Evolutionary conservation across 371 early-diverging fungal genomes (phyloP).

Genomic region (Circinella minor): DNA sequence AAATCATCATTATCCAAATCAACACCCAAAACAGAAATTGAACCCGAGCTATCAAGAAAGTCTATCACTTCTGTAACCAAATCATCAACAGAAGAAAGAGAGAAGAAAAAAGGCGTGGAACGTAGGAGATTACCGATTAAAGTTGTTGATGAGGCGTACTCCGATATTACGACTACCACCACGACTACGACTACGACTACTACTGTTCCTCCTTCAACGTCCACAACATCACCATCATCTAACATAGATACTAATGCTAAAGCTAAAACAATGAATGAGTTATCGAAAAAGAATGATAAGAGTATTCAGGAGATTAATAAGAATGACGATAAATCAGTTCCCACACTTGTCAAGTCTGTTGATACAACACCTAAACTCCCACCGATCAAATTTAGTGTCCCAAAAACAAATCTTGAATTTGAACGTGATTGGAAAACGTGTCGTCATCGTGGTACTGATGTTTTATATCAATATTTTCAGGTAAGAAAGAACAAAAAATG

Average conservation of each 20-base stretch:
- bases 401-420: constrained; percentile 72
- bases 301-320: neutral
- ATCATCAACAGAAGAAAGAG: neutral
- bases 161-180: neutral
- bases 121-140: constrained; percentile 30
- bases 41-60: neutral
- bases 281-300: neutral
- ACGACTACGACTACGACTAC: neutral
- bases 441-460: constrained; percentile 47
- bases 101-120: constrained; percentile 10
- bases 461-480: constrained; percentile 71
- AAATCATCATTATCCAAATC: neutral
- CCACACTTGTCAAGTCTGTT: neutral
- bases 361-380: neutral
- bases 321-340: neutral
- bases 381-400: constrained; percentile 34
- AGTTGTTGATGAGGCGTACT: constrained; percentile 34
- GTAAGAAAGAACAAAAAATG: constrained; percentile 34
- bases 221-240: neutral
- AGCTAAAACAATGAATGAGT: neutral
- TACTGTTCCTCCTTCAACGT: neutral
- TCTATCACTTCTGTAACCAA: neutral
- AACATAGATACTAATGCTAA: neutral
- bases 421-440: constrained; percentile 79
- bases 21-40: no score